phyloP scores from a whole-genome alignment of 257 asterid genomes.

The Osmanthus fragrans region DNA sequence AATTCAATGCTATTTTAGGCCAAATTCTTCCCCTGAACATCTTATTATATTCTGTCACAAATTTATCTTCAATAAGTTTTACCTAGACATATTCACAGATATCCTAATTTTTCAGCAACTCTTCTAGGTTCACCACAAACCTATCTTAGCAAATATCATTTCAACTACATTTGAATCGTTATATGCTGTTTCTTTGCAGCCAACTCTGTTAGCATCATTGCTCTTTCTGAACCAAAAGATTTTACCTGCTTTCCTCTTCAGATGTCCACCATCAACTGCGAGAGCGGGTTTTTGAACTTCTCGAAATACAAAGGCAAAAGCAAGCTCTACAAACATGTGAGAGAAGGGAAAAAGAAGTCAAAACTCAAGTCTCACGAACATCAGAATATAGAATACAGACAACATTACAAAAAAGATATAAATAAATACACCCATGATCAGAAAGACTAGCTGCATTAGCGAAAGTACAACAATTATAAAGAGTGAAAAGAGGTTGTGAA shows the following conservation, averaged over 20 bases:
- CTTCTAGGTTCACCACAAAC: background rate
- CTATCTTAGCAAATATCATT: background rate
- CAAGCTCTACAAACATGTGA: slow-evolving; percentile 54
- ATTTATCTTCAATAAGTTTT: background rate
- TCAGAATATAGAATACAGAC: background rate
- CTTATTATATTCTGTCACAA: background rate
- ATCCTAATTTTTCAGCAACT: background rate
- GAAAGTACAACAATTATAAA: background rate
- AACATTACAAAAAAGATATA: background rate
- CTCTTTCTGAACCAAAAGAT: slow-evolving; percentile 3
- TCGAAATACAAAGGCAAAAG: slow-evolving; percentile 91
- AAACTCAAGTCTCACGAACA: background rate
- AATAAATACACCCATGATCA: background rate
- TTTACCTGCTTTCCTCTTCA: slow-evolving; percentile 93
- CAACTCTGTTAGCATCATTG: background rate
- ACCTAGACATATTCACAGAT: background rate
- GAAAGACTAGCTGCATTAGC: background rate
- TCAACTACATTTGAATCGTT: background rate
- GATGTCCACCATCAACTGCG: slow-evolving; percentile 40
- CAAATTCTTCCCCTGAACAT: background rate
- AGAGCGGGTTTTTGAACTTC: slow-evolving; percentile 53
- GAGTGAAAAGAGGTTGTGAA: background rate
- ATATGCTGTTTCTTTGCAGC: background rate
- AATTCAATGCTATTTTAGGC: background rate
- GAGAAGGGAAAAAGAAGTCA: slow-evolving; percentile 21